Evolutionary conservation across 1,139 yeast genomes (phyloP), one percentile per base, ranked within the genome.

Genomic region (Yamadazyma epiphylla): DNA sequence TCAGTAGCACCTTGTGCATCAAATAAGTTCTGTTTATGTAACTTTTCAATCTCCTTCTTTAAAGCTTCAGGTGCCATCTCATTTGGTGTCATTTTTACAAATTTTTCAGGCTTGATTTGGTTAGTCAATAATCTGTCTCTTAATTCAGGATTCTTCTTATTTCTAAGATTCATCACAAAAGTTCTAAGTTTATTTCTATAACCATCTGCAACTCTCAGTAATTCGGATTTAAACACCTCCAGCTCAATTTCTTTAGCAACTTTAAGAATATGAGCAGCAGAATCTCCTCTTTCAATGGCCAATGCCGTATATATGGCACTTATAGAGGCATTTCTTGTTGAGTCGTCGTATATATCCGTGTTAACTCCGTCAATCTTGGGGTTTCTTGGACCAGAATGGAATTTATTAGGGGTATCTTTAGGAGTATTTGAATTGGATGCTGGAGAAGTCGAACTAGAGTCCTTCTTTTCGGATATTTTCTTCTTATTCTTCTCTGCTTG

Each of bases 1-100:
- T 89, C 94, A 7, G 87, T 88, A n/a, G 98, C 97, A 45, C 96
- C 96, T 60, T 87, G 96, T 3, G 98, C 98, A 54, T 91, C 95
- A 60, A 85, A 89, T 53, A 91, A 69, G 59, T 94, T 94, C 56
- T 86, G 83, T 53, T 85, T 83, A 51, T 85, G 87, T 46, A 91
- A 73, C 48, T 84, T 80, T 49, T 88, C 94, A 45, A 89, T 72
- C 53, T 88, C 94, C 54, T 83, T 76, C 60, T 84, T 86, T 44
- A 91, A 73, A 7, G 81, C 66, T 50, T 87, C 96, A 3, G 96
- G 95, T 0, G 97, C 97, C 80, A 91, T 74, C 43, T 91, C 98
- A 50, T 82, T 87, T 7, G 96, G 94, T 21, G 80, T 66, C 95
- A 94, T 89, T 25, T 62, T 74, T 32, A 83, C 81, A 45, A 91